Evolutionary conservation across 306 rosid species (phyloP).

Genomic region (Leucaena leucocephala): DNA sequence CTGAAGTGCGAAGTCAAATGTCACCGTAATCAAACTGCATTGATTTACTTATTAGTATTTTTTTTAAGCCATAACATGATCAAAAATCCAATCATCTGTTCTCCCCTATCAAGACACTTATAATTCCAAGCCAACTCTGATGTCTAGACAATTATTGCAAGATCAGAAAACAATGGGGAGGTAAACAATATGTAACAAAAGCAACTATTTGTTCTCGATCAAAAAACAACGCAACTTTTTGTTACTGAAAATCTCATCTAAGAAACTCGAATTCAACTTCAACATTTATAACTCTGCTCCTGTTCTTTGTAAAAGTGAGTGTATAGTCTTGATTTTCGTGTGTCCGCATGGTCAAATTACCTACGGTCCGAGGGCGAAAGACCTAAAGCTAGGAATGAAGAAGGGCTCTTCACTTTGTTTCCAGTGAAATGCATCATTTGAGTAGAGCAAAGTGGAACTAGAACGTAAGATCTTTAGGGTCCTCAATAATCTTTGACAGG

Average conservation of each 20-base stretch:
- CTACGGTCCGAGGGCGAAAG: neutral
- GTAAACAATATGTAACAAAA: neutral
- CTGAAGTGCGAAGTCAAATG: neutral
- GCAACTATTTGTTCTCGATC: neutral
- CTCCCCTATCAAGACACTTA: neutral
- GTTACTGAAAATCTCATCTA: neutral
- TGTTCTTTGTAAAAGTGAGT: neutral
- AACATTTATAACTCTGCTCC: neutral
- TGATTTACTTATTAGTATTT: neutral
- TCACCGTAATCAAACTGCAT: neutral
- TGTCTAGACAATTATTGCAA: neutral
- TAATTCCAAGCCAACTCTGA: slow-evolving; percentile 4
- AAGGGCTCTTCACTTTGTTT: slow-evolving; percentile 13
- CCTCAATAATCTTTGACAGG: slow-evolving; percentile 82
- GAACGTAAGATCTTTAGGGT: slow-evolving; percentile 94
- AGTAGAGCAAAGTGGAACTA: slow-evolving; percentile 47
- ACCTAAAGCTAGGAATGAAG: slow-evolving; percentile 17
- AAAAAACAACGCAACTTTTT: neutral
- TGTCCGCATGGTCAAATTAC: neutral
- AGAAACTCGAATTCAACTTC: slow-evolving; percentile 21
- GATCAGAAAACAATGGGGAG: neutral
- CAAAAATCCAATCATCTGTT: no score
- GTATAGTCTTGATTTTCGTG: neutral
- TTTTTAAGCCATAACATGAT: no score
- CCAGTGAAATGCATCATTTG: slow-evolving; percentile 16